phyloP scores from a whole-genome alignment of 208 protist genomes.

The Acanthamoeba culbertsoni region DNA sequence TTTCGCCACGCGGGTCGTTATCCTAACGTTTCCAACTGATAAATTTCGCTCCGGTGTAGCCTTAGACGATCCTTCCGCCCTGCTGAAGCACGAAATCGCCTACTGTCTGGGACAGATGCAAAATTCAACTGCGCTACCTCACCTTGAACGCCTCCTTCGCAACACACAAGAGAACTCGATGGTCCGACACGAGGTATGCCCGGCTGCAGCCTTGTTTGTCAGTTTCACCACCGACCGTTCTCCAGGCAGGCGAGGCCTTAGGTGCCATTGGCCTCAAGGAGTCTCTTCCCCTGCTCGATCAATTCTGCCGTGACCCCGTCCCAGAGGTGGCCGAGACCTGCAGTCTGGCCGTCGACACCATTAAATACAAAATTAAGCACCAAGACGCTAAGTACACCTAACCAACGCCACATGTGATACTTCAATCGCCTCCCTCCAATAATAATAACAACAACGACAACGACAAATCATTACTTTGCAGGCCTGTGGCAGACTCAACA shows the following conservation, averaged over 20 bases:
- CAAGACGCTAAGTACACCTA: background rate
- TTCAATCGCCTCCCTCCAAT: background rate
- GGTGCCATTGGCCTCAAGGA: constrained; percentile 84
- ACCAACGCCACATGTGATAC: background rate
- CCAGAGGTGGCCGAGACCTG: constrained; percentile 93
- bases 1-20: background rate
- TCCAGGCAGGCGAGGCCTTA: constrained; percentile 93
- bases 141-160: constrained; percentile 85
- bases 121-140: constrained; percentile 82
- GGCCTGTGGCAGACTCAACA: background rate
- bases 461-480: background rate
- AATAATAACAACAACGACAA: background rate
- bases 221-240: background rate
- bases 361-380: constrained; percentile 59
- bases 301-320: constrained; percentile 66
- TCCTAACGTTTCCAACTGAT: background rate
- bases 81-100: constrained; percentile 96
- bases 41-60: background rate
- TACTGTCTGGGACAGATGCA: constrained; percentile 97
- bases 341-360: constrained; percentile 84
- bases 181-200: constrained; percentile 88
- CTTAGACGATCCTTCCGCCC: constrained; percentile 87
- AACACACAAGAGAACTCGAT: constrained; percentile 89
- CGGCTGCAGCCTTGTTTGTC: background rate
- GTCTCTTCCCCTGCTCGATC: constrained; percentile 66